A percentile compares a stretch with the other conserved stretches of the same genome.
Conservation (phyloP, 495 filamentous ascomycete genomes). For the Viridothelium virens region DNA sequence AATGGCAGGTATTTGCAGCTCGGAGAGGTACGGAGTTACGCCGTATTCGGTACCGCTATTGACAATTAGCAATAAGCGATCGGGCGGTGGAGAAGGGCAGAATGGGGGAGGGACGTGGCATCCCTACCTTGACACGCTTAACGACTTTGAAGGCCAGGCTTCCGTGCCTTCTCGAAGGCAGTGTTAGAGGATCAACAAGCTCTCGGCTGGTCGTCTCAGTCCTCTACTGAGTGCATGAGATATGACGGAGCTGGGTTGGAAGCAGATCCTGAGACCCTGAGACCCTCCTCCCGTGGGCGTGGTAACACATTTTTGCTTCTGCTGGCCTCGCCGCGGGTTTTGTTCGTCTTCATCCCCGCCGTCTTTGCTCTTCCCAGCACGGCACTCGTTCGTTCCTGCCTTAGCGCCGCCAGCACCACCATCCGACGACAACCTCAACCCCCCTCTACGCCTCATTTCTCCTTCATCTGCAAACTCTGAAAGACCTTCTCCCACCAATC, state of each 20-base stretch:
- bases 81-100: neutral
- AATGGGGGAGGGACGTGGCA: neutral
- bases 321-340: neutral
- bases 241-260: neutral
- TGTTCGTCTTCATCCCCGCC: conserved; percentile 4
- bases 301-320: conserved; percentile 5
- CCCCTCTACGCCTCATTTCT: neutral
- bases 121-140: no score
- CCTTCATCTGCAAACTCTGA: neutral
- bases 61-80: no score
- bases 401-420: conserved; percentile 11
- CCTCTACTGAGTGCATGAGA: neutral
- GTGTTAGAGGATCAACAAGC: conserved; percentile 11
- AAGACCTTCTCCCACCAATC: neutral
- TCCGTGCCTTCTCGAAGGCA: neutral
- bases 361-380: neutral
- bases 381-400: conserved; percentile 8
- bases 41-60: no score
- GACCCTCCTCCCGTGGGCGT: neutral
- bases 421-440: neutral
- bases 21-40: neutral
- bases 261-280: conserved; percentile 3
- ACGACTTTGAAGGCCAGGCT: neutral
- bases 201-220: conserved; percentile 7
- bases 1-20: neutral